Conservation (phyloP, 495 filamentous ascomycete species). For the Apodospora peruviana region DNA sequence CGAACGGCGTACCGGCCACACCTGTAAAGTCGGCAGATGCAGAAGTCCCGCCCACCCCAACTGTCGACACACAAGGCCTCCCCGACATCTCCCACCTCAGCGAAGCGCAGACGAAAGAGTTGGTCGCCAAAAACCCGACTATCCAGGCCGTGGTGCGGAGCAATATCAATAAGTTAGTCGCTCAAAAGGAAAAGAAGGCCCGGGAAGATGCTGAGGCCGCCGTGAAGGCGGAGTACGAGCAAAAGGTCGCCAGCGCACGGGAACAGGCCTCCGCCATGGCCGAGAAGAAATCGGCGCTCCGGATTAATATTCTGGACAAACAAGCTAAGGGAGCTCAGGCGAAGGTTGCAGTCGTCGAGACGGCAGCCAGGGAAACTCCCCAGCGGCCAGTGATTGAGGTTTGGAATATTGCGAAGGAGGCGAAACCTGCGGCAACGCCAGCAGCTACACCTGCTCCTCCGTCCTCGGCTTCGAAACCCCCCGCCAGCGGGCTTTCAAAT, state of each 20-base stretch:
- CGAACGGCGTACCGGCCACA: constrained; percentile 32
- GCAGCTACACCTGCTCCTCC: constrained; percentile 6
- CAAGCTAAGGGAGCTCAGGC: constrained; percentile 56
- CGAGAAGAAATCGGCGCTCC: constrained; percentile 60
- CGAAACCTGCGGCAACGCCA: constrained; percentile 45
- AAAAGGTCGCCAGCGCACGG: constrained; percentile 45
- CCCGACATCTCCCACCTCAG: constrained; percentile 37
- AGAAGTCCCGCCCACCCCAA: constrained; percentile 26
- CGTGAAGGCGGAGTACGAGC: constrained; percentile 39
- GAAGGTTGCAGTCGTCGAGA: constrained; percentile 73
- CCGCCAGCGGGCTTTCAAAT: background rate
- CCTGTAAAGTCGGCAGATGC: constrained; percentile 21
- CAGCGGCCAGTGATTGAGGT: constrained; percentile 75
- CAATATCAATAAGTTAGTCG: constrained; percentile 60
- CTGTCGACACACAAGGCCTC: constrained; percentile 25
- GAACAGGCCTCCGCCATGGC: constrained; percentile 51
- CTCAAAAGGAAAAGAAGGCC: constrained; percentile 51
- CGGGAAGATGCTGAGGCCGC: constrained; percentile 45
- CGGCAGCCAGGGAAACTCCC: constrained; percentile 77
- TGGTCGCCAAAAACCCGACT: constrained; percentile 59
- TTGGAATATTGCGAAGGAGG: constrained; percentile 70
- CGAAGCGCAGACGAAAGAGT: constrained; percentile 59
- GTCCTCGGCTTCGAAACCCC: background rate
- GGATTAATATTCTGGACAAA: constrained; percentile 76
- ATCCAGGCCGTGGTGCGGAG: constrained; percentile 58